These are phyloP conservation scores for Symbiodinium natans DNA, from an alignment of 73 alveolate genomes.

Conservation along the genomic window DNA sequence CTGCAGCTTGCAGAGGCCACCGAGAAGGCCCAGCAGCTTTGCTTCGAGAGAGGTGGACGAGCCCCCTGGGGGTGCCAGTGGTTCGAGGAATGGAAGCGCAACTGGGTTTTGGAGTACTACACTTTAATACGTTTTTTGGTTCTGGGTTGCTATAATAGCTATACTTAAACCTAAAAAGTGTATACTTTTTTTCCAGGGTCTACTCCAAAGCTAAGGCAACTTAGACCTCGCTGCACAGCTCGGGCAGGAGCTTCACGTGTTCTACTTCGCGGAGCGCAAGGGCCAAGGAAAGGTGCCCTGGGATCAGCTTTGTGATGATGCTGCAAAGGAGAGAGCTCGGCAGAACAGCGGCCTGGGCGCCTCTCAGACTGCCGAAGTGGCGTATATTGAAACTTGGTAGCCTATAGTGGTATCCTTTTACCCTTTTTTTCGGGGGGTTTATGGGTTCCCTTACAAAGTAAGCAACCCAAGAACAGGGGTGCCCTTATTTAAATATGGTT, in stretches of 20 bases:
- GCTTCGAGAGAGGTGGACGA: neutral
- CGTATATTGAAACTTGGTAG: neutral
- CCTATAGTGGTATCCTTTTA: constrained; percentile 1
- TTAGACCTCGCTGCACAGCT: neutral
- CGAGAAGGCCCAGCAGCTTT: neutral
- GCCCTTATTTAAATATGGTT: no score
- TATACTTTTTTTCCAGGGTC: no score
- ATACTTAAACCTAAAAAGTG: neutral
- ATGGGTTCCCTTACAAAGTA: no score
- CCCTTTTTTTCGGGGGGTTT: no score
- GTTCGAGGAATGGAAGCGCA: constrained; percentile 21
- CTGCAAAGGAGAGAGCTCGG: neutral
- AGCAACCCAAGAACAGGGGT: no score
- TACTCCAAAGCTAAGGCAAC: neutral
- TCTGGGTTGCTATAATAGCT: neutral
- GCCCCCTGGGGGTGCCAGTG: constrained; percentile 23
- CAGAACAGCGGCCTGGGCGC: no score
- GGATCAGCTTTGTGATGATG: neutral
- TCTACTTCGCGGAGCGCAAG: no score
- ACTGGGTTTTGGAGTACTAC: no score
- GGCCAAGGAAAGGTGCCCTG: no score
- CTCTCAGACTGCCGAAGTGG: no score
- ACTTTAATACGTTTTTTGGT: no score
- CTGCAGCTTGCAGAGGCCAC: neutral
- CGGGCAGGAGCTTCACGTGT: no score